These are phyloP conservation scores for Talaromyces sp. DNA, from an alignment of 2,329 filamentous ascomycete genomes.

Conservation along the genomic window DNA sequence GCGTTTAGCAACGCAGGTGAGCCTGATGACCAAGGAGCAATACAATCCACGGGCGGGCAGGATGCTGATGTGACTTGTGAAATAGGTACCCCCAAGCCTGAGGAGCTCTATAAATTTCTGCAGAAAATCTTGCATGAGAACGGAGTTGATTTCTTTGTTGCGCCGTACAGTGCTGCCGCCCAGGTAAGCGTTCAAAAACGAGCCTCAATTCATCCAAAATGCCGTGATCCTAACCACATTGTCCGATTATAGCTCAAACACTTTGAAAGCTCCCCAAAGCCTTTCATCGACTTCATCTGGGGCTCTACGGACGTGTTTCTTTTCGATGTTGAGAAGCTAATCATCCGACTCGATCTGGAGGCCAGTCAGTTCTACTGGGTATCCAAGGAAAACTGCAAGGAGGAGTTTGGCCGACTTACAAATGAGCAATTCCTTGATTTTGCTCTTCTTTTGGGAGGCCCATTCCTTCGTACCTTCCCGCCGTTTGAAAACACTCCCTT, in stretches of 20 bases:
- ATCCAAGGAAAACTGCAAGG: constrained; percentile 64
- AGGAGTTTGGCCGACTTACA: constrained; percentile 57
- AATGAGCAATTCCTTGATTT: constrained; percentile 78
- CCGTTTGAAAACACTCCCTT: constrained; percentile 61
- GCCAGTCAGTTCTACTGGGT: constrained; percentile 58
- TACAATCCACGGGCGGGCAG: not conserved
- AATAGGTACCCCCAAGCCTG: constrained; percentile 63
- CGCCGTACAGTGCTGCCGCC: constrained; percentile 81
- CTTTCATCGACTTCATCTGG: constrained; percentile 69
- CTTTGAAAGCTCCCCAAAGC: constrained; percentile 64
- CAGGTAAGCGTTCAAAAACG: constrained; percentile 54
- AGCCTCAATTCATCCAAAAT: not conserved
- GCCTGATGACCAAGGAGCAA: not conserved
- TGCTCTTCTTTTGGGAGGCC: constrained; percentile 74
- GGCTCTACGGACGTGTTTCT: constrained; percentile 80
- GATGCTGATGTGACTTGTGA: not conserved
- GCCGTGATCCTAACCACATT: constrained; percentile 3
- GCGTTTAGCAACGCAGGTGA: constrained; percentile 81
- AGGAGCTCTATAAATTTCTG: constrained; percentile 70
- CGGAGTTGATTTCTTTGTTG: constrained; percentile 69
- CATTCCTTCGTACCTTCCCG: constrained; percentile 74
- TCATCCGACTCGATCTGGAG: constrained; percentile 55
- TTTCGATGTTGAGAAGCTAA: constrained; percentile 73
- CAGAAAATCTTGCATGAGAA: constrained; percentile 67
- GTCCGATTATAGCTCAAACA: constrained; percentile 56